Conservation (phyloP, 2,329 filamentous ascomycete genomes). For the Nectriaceae sp. region DNA sequence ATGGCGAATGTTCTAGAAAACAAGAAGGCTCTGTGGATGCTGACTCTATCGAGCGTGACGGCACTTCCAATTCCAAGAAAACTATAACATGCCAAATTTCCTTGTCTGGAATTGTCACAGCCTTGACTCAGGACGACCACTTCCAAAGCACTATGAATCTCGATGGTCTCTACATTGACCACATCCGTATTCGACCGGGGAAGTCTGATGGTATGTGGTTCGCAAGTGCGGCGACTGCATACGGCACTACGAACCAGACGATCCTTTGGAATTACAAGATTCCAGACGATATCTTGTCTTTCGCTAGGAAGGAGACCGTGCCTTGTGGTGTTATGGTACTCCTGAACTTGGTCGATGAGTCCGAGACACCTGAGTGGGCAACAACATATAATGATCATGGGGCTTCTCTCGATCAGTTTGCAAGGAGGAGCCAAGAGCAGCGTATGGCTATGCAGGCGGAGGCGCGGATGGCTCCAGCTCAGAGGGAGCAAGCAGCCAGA, state of each 20-base stretch:
- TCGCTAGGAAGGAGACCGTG: slow-evolving; percentile 53
- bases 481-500: slow-evolving; percentile 42
- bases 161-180: slow-evolving; percentile 48
- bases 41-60: slow-evolving; percentile 38
- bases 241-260: slow-evolving; percentile 54
- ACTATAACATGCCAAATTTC: slow-evolving; percentile 53
- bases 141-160: slow-evolving; percentile 25
- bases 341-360: slow-evolving; percentile 50
- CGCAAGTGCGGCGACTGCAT: slow-evolving; percentile 56
- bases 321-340: slow-evolving; percentile 63
- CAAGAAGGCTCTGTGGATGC: slow-evolving; percentile 21
- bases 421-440: slow-evolving; percentile 41
- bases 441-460: slow-evolving; percentile 46
- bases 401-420: slow-evolving; percentile 33
- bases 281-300: slow-evolving; percentile 51
- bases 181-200: slow-evolving; percentile 40
- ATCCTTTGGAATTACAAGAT: slow-evolving; percentile 64
- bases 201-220: slow-evolving; percentile 55
- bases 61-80: slow-evolving; percentile 22
- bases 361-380: slow-evolving; percentile 57
- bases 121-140: slow-evolving; percentile 41
- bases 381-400: slow-evolving; percentile 42
- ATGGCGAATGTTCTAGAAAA: slow-evolving; percentile 2
- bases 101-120: slow-evolving; percentile 46
- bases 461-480: slow-evolving; percentile 41